Evolutionary conservation across 768 basidiomycete genomes (phyloP).

Genomic region (Imleria badia): DNA sequence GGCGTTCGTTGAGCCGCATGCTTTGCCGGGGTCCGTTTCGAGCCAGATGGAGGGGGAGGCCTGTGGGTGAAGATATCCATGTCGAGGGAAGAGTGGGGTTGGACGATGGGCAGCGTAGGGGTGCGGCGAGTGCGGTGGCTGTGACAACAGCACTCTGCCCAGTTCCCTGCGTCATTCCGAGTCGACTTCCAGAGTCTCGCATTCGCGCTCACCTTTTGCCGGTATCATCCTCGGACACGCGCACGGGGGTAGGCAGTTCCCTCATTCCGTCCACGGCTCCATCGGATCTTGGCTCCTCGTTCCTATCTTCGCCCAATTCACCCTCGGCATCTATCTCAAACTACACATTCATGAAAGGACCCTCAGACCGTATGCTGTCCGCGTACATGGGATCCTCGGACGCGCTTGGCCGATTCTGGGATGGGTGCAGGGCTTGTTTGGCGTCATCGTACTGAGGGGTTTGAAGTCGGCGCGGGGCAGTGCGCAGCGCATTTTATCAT

Average conservation of each 20-base stretch:
- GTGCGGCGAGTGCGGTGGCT: too few relatives aligned
- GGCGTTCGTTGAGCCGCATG: too few relatives aligned
- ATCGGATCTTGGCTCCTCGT: slow-evolving; percentile 53
- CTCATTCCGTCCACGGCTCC: slow-evolving; percentile 69
- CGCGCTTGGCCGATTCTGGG: slow-evolving; percentile 82
- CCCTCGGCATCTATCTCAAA: slow-evolving; percentile 86
- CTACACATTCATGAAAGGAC: slow-evolving; percentile 83
- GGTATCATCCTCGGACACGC: slow-evolving; percentile 84
- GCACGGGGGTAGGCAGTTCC: slow-evolving; percentile 81
- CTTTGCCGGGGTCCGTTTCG: too few relatives aligned
- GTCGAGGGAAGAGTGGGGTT: too few relatives aligned
- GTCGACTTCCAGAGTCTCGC: slow-evolving; percentile 51
- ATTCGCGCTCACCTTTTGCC: slow-evolving; percentile 62
- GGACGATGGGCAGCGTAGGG: too few relatives aligned
- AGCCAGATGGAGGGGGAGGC: too few relatives aligned
- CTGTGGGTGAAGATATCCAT: too few relatives aligned
- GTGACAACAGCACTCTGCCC: too few relatives aligned
- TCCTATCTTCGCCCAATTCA: slow-evolving; percentile 65
- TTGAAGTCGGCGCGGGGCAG: slow-evolving; percentile 72
- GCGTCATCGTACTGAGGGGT: slow-evolving; percentile 67
- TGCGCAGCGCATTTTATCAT: slow-evolving; percentile 89
- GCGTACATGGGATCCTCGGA: slow-evolving; percentile 75
- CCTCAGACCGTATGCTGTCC: slow-evolving; percentile 68
- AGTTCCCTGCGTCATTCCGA: background rate
- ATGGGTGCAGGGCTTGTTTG: slow-evolving; percentile 90